Base-by-base conservation (phyloP, 192 early-diverging fungal species). In the Rhizoclosmatium globosum region DNA sequence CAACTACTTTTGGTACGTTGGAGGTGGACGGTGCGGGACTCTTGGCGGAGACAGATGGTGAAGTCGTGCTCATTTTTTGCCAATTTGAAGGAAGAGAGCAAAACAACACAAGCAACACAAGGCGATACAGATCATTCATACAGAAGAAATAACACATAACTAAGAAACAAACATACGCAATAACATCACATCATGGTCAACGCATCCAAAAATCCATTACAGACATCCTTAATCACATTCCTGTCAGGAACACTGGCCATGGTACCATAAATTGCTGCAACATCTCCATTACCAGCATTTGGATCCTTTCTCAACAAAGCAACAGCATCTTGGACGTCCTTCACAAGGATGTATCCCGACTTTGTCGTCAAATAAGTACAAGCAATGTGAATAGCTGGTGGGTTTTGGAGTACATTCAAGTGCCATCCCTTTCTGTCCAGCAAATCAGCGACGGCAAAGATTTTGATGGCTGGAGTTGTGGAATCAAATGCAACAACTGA, bases 211-310 rank as follows among this genome's bases (percentile, higher is more conserved):
- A 95, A 99, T 7, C 95, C 94, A 47, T 85, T 79, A 46, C 93
- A 90, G 43, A 99, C 93, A 74, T 99, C 97, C 67, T 90, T 90
- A 43, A 97, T 90, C 64, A 99, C 93, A 21, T 89, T 91, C 15
- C 92, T 85, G 72, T 97, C 94, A 0, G 97, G 96, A 2, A 99
- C 87, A 9, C 90, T 93, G 15, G 95, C 93, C 9, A 95, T 95
- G 82, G 95, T 94, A 44, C 97, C 97, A 69, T 99, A 99, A 64
- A 99, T 91, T 47, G 96, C 95, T 13, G 96, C 94, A 4, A 93
- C 91, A 0, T 92, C 93, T 31, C 93, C 92, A 46, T 86, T 87
- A 73, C 92, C 92, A 21, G 85, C 87, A 19, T 85, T 82, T 4
- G 94, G 94, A 72, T 94, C 84, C 7, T 88, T 89, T 66, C 88